Evolutionary conservation across 805 yeast genomes (phyloP).

Genomic region (Phaffomyces thermotolerans): DNA sequence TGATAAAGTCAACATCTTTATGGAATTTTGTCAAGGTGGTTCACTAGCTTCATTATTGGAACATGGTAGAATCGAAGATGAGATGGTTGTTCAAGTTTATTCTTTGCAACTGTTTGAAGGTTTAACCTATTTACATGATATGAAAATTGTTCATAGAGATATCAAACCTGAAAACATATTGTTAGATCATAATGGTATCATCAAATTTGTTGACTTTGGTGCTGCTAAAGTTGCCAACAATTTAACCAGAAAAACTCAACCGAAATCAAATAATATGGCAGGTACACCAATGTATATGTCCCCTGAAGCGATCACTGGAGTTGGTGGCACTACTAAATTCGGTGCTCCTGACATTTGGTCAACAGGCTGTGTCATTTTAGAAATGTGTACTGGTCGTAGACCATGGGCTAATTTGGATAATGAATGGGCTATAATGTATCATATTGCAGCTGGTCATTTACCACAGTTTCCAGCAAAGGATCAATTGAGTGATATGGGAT

Average conservation of each 20-base stretch:
- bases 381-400: slow-evolving; percentile 93
- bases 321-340: slow-evolving; percentile 29
- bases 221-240: slow-evolving; percentile 85
- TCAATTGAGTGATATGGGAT: slow-evolving; percentile 72
- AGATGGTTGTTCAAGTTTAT: slow-evolving; percentile 83
- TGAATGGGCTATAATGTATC: slow-evolving; percentile 98
- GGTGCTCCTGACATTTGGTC: slow-evolving; percentile 84
- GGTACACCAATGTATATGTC: slow-evolving; percentile 99
- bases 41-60: slow-evolving; percentile 79
- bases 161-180: slow-evolving; percentile 92
- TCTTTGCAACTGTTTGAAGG: slow-evolving; percentile 93
- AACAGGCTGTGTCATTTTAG: slow-evolving; percentile 89
- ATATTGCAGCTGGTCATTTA: slow-evolving; percentile 89
- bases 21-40: slow-evolving; percentile 97
- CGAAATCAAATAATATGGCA: slow-evolving; percentile 35
- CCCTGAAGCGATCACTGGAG: slow-evolving; percentile 88
- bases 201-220: slow-evolving; percentile 95
- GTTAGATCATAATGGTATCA: slow-evolving; percentile 84
- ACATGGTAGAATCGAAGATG: slow-evolving; percentile 94
- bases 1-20: slow-evolving; percentile 88
- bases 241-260: slow-evolving; percentile 35
- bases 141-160: slow-evolving; percentile 95
- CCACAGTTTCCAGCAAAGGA: slow-evolving; percentile 79
- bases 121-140: slow-evolving; percentile 84
- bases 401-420: slow-evolving; percentile 97